These are phyloP conservation scores for Massariosphaeria phaeospora DNA, from an alignment of 495 filamentous ascomycete genomes.

Conservation along the genomic window DNA sequence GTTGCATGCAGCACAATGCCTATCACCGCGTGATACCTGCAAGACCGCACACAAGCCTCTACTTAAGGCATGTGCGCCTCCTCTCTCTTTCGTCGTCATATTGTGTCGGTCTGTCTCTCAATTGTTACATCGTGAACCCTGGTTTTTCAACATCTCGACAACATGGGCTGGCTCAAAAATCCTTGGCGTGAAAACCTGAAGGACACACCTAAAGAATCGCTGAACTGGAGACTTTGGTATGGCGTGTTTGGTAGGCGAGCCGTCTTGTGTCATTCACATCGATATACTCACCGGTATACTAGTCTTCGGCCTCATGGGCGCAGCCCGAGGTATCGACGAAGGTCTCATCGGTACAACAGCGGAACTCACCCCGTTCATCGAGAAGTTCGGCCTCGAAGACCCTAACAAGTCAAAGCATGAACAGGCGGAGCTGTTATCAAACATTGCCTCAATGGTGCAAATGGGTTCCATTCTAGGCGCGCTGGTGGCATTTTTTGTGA, in stretches of 20 bases:
- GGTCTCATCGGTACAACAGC: constrained; percentile 65
- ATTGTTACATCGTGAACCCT: not conserved
- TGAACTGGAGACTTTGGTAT: constrained; percentile 38
- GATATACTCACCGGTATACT: not conserved
- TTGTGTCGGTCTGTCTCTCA: too few relatives aligned
- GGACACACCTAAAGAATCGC: constrained; percentile 33
- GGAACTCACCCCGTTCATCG: constrained; percentile 58
- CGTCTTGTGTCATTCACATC: not conserved
- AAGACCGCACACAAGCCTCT: too few relatives aligned
- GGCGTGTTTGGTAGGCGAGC: constrained; percentile 34
- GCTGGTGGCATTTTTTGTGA: constrained; percentile 60
- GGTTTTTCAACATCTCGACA: not conserved
- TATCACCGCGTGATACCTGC: too few relatives aligned
- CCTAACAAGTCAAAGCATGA: constrained; percentile 48
- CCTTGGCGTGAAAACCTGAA: constrained; percentile 29
- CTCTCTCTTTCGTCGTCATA: too few relatives aligned
- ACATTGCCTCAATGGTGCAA: constrained; percentile 69
- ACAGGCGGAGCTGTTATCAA: constrained; percentile 58
- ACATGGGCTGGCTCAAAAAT: constrained; percentile 6
- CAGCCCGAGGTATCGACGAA: constrained; percentile 68
- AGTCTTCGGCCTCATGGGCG: constrained; percentile 58
- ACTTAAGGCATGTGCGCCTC: too few relatives aligned
- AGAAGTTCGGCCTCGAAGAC: constrained; percentile 52
- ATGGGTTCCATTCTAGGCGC: constrained; percentile 63
- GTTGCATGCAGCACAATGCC: too few relatives aligned